Evolutionary conservation across 2,329 filamentous ascomycete species (phyloP), one percentile per base, ranked within the genome.

Genomic region (Arthroderma sp.): DNA sequence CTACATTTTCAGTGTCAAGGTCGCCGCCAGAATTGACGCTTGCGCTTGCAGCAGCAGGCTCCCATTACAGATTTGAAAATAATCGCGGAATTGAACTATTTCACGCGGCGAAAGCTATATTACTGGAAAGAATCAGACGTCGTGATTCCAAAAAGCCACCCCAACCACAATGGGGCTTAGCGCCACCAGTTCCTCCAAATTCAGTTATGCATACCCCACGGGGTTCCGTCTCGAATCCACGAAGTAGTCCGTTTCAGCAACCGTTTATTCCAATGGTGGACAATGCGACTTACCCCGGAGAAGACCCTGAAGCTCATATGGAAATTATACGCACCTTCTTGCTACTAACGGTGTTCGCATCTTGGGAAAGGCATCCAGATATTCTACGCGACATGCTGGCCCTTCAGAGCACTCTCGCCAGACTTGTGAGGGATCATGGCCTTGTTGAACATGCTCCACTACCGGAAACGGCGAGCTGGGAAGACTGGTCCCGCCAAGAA

Each of bases 321-420:
- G 68, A 71, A 51, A 65, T 70, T 5, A 69, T 72, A 36, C 66
- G 69, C 43, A 70, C 71, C 0, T 67, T 73, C 27, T 52, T 72
- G 6, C 57, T 73, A 3, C 63, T 78, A n/a, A 77, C 75, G 45
- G 74, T 74, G 0, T 72, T 76, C 55, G 73, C 73, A 8, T 77
- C 74, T 0, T 78, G 75, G 75, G 73, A 74, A 43, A 69, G 71
- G 51, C 75, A 77, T 49, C 70, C 69, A 11, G 72, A 74, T 43
- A 66, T 77, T 6, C 57, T 75, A n/a, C 66, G 71, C 43, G 73
- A 78, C 54, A 73, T 74, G 7, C 64, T 77, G 28, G 71, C 71
- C 1, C 68, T 78, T 34, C 73, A 75, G 51, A 75, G 73, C 47
- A 70, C 74, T 27, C 59, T 78, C 34, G 72, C 73, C 4, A 70